phyloP scores from a whole-genome alignment of 2,329 filamentous ascomycete genomes.

The Neonectria sp. region DNA sequence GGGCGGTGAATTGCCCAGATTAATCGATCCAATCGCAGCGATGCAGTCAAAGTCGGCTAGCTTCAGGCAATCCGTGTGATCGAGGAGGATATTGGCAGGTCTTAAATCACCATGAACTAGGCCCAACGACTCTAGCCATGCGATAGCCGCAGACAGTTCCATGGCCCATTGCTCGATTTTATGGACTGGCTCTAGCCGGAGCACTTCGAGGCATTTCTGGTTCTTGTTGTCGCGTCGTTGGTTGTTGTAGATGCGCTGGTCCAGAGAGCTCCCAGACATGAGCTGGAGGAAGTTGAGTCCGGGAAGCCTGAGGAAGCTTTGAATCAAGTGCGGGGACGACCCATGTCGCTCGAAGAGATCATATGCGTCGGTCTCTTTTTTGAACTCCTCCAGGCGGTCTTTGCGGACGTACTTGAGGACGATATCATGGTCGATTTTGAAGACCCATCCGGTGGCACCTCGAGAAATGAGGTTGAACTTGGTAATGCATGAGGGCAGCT shows the following conservation, averaged over 20 bases:
- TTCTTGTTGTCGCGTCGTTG: not conserved
- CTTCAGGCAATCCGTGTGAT: not conserved
- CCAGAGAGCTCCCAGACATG: not conserved
- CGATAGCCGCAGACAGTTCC: no score
- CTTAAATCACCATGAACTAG: not conserved
- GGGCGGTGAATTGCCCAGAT: not conserved
- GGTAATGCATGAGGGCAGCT: not conserved
- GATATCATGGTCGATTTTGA: not conserved
- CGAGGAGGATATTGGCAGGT: not conserved
- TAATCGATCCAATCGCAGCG: not conserved
- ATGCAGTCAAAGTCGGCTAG: not conserved
- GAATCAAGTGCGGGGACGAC: not conserved
- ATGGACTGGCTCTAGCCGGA: not conserved
- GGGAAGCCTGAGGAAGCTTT: not conserved
- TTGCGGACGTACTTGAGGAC: not conserved
- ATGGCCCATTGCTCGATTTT: no score
- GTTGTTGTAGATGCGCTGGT: not conserved
- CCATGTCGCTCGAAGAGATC: not conserved
- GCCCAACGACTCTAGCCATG: not conserved
- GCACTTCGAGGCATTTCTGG: not conserved
- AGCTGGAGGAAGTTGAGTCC: not conserved
- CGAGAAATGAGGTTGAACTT: not conserved
- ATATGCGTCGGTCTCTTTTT: not conserved
- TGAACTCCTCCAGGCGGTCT: not conserved
- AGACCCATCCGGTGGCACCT: not conserved